Evolutionary conservation across 352 stramenopile genomes (phyloP), one percentile per base, ranked within the genome.

Genomic region (Phytophthora uliginosa): DNA sequence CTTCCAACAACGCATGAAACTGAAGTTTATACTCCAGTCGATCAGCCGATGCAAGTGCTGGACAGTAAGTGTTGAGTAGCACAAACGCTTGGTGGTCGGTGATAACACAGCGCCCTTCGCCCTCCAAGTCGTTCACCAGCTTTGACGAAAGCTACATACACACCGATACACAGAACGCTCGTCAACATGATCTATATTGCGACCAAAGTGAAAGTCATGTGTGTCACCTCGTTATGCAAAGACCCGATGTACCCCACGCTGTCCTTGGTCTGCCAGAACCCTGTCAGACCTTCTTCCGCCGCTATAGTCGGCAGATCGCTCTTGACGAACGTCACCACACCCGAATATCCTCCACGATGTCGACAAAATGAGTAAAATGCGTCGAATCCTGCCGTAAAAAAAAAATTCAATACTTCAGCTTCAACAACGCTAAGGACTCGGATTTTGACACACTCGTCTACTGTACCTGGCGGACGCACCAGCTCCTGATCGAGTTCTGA

Each of bases 61-160:
- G 92, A 34, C 90, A 97, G 71, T 98, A 98, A 20, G 94, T 85
- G 71, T 98, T 98, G 40, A 98, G 55, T 17, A 98, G 76, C 36
- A 98, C 84, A 72, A 97, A 98, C n/a, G 88, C 73, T 53, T 83
- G 66, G 66, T 98, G 92, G 64, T 97, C 90, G 6, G 92, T 98
- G 59, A 97, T 90, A 20, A 98, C 73, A 60, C 91, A 91, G 2
- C 93, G 85, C 4, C 93, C 93, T 76, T 98, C 93, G 20, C 81
- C 78, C 48, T 95, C 89, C 48, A 95, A 66, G 20, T 93, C 77
- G 10, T 66, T 85, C 71, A 94, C 63, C 15, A 87, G 20, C 70
- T 86, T 87, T 0, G 81, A 53, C 3, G 82, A 65, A n/a, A 93
- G 69, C 86, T 94, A 6, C 40, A 50, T 20, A 47, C 10, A 47